Percentiles rank a stretch among this genome's conserved stretches.
phyloP scores from a whole-genome alignment of 2,329 filamentous ascomycete genomes.

The Paecilomyces variotii region DNA sequence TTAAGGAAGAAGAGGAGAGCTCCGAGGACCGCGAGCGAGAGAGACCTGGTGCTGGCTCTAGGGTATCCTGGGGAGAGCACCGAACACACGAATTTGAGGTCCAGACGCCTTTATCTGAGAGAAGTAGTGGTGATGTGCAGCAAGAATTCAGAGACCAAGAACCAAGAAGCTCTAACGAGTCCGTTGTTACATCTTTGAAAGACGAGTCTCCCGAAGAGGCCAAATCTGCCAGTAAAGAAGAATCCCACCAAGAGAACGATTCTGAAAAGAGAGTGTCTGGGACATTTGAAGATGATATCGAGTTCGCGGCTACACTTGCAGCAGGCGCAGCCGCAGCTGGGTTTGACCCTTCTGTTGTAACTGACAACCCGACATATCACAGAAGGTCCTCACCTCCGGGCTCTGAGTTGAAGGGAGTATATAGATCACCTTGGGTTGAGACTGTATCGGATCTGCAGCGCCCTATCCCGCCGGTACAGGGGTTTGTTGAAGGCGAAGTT shows the following conservation, averaged over 20 bases:
- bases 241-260: not conserved
- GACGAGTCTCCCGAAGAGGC: not conserved
- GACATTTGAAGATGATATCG: slow-evolving; percentile 58
- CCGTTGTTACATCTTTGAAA: not conserved
- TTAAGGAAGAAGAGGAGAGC: slow-evolving; percentile 15
- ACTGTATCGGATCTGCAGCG: slow-evolving; percentile 27
- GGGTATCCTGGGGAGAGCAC: slow-evolving; percentile 60
- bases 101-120: slow-evolving; percentile 45
- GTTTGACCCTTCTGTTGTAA: slow-evolving; percentile 63
- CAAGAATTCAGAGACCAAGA: not conserved
- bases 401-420: slow-evolving; percentile 47
- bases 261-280: slow-evolving; percentile 44
- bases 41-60: slow-evolving; percentile 39
- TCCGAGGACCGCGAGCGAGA: slow-evolving; percentile 34
- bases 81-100: slow-evolving; percentile 57
- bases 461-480: slow-evolving; percentile 14
- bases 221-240: not conserved
- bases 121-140: slow-evolving; percentile 8
- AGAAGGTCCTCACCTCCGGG: slow-evolving; percentile 57
- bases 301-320: slow-evolving; percentile 62
- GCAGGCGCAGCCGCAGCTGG: slow-evolving; percentile 62
- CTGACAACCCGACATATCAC: slow-evolving; percentile 56
- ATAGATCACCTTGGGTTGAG: slow-evolving; percentile 45
- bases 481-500: slow-evolving; percentile 44
- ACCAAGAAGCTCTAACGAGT: not conserved